A percentile compares a stretch with the other conserved stretches of the same genome.
phyloP scores from a whole-genome alignment of 495 filamentous ascomycete species.

The Trichoderma reesei region DNA sequence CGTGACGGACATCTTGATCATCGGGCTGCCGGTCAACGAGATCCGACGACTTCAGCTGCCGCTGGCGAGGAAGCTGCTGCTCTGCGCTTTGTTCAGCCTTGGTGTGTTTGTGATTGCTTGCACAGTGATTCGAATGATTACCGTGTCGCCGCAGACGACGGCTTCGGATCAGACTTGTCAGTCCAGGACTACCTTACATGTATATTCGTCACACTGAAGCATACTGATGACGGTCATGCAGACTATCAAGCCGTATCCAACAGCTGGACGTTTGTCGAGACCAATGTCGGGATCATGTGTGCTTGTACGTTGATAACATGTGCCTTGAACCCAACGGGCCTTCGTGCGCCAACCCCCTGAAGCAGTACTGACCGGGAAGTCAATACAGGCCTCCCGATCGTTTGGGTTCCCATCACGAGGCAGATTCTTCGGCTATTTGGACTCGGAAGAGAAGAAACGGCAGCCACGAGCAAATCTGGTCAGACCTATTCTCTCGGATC shows the following conservation, averaged over 20 bases:
- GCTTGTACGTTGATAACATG: neutral
- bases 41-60: neutral
- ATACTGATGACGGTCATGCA: neutral
- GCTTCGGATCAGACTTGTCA: neutral
- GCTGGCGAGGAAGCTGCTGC: neutral
- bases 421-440: neutral
- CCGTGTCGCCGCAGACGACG: neutral
- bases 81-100: neutral
- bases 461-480: neutral
- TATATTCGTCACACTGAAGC: neutral
- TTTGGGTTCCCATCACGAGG: neutral
- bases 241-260: conserved; percentile 5
- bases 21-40: neutral
- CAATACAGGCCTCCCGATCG: neutral
- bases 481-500: neutral
- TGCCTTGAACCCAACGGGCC: too few species aligned
- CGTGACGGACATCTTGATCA: neutral
- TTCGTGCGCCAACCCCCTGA: neutral
- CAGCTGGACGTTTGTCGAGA: conserved; percentile 2
- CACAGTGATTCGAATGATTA: neutral
- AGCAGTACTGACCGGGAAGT: neutral
- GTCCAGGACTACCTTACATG: neutral
- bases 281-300: conserved; percentile 5
- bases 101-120: neutral
- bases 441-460: neutral